These are phyloP conservation scores for Gossypium longicalyx DNA, from an alignment of 345 rosid genomes.

Conservation along the genomic window DNA sequence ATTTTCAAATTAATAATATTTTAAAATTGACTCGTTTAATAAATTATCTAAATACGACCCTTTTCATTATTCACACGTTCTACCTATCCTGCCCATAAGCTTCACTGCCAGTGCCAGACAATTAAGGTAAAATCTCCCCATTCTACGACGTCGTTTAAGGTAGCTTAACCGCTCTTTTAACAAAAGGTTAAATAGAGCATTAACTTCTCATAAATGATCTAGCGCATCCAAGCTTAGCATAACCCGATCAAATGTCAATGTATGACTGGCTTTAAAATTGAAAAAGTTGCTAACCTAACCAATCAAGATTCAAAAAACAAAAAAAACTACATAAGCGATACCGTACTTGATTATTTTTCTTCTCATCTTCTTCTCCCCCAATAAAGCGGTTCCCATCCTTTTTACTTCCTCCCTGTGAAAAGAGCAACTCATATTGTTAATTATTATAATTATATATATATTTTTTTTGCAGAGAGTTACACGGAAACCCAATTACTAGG, in stretches of 20 bases:
- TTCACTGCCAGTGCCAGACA: neutral
- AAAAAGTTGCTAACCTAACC: neutral
- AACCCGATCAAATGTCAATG: neutral
- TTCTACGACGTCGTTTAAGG: constrained; percentile 9
- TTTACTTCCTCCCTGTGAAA: constrained; percentile 1
- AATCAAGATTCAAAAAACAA: neutral
- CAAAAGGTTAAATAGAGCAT: constrained; percentile 9
- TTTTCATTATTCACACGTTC: neutral
- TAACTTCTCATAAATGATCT: neutral
- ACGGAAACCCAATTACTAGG: constrained; percentile 29
- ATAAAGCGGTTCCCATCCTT: constrained; percentile 9
- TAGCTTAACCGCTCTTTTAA: constrained; percentile 11
- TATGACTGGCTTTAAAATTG: constrained; percentile 1
- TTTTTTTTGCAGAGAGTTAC: neutral
- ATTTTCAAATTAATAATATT: neutral
- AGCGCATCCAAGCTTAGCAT: neutral
- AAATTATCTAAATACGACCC: neutral
- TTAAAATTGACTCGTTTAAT: neutral
- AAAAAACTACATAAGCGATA: constrained; percentile 12
- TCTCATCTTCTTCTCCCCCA: constrained; percentile 18
- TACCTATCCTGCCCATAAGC: neutral
- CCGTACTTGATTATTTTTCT: neutral
- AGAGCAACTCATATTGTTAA: neutral
- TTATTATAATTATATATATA: neutral
- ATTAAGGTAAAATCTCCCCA: neutral